phyloP scores from a whole-genome alignment of 2,329 filamentous ascomycete genomes.

The Neonectria punicea region DNA sequence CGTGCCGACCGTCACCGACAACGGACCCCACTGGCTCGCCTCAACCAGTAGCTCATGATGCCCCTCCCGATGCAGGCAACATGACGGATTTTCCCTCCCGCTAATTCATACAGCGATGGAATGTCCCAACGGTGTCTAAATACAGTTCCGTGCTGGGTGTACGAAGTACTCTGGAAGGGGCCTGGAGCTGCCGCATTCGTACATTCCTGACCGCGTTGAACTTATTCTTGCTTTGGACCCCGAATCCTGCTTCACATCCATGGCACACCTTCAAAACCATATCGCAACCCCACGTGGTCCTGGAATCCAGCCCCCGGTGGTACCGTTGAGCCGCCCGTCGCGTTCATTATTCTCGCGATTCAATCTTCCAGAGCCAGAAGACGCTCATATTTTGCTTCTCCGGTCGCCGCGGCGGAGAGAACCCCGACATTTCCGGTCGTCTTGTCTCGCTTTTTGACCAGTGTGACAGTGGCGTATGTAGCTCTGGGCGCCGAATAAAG shows the following conservation, averaged over 20 bases:
- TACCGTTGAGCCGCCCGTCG: background rate
- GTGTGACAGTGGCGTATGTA: too few relatives aligned
- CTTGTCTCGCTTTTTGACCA: background rate
- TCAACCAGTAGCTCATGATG: background rate
- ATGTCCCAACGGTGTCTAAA: background rate
- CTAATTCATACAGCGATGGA: background rate
- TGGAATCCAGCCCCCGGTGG: background rate
- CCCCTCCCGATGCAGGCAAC: background rate
- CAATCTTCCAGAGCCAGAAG: background rate
- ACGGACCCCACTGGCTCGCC: background rate
- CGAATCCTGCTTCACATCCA: background rate
- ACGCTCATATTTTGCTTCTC: background rate
- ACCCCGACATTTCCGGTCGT: slow-evolving; percentile 13
- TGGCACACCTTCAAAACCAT: background rate
- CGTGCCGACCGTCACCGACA: slow-evolving; percentile 1
- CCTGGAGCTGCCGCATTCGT: slow-evolving; percentile 6
- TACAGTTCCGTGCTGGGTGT: background rate
- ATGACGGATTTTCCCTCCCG: slow-evolving; percentile 11
- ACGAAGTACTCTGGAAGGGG: background rate
- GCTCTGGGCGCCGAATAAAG: too few relatives aligned
- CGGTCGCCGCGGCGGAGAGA: slow-evolving; percentile 11
- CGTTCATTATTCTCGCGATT: background rate
- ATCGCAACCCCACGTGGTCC: slow-evolving; percentile 6
- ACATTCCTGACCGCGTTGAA: background rate
- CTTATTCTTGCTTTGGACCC: background rate